Evolutionary conservation across 169 alveolate species (phyloP), one percentile per base, ranked within the genome.

Genomic region (Cryptosporidium sp.): DNA sequence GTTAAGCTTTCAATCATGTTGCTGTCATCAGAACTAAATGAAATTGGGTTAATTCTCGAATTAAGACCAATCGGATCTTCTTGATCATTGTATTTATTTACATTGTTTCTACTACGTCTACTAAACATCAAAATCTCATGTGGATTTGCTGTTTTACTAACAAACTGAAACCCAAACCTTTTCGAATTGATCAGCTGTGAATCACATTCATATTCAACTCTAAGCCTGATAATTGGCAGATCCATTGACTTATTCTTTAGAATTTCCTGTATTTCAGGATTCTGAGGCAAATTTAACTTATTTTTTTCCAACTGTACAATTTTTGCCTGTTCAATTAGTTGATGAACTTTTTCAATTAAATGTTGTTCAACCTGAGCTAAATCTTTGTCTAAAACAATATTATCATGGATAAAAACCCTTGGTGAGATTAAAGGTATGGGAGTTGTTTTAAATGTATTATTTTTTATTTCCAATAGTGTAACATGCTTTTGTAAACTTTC

Each of bases 401-500:
- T 93, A 37, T 89, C 85, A 68, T 91, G 75, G 37, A 92, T 92
- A 58, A 98, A 93, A 2, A 97, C 97, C 70, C 99, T 92, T 18
- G 96, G 96, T 4, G 96, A 93, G 85, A 94, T 91, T 71, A 97
- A 86, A 10, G 97, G 93, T 29, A 96, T 94, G n/a, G 98, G 97
- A n/a, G 91, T 92, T 85, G 96, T 92, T 35, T 96, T 93, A 89
- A 95, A 96, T 51, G 93, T 92, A 35, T 92, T 94, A 52, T 91
- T 86, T 37, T 91, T 73, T 21, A 98, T 91, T 89, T 97, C 97
- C 53, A 97, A 92, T 72, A 96, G 86, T 42, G 97, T 96, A 75
- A 95, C 93, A 91, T 97, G 98, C 61, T 97, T 98, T 7, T 93
- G 96, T 53, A 95, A 94, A 65, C 96, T 91, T 87, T 98, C 99